These are phyloP conservation scores for Yamadazyma atlantica DNA, from an alignment of 1,139 yeast species.

Conservation along the genomic window DNA sequence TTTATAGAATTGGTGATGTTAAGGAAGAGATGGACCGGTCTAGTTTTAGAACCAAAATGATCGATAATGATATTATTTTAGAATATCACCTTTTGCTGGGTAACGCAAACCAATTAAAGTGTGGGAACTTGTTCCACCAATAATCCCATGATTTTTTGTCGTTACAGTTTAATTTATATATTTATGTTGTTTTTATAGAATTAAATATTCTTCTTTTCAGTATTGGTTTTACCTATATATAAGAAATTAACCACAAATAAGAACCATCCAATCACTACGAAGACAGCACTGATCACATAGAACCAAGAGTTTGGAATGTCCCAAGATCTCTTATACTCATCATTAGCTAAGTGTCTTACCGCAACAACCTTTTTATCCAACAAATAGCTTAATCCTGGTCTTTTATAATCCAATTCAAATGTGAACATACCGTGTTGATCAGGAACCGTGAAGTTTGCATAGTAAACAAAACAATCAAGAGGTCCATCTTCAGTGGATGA, in stretches of 20 bases:
- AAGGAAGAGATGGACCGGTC: constrained; percentile 3
- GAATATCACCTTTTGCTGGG: constrained; percentile 12
- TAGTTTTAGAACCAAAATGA: constrained; percentile 1
- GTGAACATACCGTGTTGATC: constrained; percentile 98
- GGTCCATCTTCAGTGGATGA: constrained; percentile 35
- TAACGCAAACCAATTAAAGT: constrained; percentile 6
- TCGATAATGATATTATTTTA: constrained; percentile 9
- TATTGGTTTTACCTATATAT: constrained; percentile 38
- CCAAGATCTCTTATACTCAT: constrained; percentile 93
- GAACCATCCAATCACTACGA: constrained; percentile 76
- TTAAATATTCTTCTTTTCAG: constrained; percentile 32
- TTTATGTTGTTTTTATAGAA: background rate
- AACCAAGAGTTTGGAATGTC: constrained; percentile 93
- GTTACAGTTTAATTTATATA: constrained; percentile 2
- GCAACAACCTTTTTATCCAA: constrained; percentile 71
- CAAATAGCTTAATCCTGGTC: constrained; percentile 74
- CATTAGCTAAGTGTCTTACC: constrained; percentile 92
- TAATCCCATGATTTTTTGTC: constrained; percentile 1
- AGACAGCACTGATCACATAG: constrained; percentile 67
- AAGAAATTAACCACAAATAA: constrained; percentile 68
- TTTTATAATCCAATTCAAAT: constrained; percentile 73
- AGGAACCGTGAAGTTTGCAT: constrained; percentile 65
- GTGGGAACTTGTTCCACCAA: constrained; percentile 3
- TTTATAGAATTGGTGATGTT: constrained; percentile 4
- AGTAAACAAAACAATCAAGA: constrained; percentile 38